phyloP scores from a whole-genome alignment of 2,329 filamentous ascomycete species.

The Fusarium equiseti region DNA sequence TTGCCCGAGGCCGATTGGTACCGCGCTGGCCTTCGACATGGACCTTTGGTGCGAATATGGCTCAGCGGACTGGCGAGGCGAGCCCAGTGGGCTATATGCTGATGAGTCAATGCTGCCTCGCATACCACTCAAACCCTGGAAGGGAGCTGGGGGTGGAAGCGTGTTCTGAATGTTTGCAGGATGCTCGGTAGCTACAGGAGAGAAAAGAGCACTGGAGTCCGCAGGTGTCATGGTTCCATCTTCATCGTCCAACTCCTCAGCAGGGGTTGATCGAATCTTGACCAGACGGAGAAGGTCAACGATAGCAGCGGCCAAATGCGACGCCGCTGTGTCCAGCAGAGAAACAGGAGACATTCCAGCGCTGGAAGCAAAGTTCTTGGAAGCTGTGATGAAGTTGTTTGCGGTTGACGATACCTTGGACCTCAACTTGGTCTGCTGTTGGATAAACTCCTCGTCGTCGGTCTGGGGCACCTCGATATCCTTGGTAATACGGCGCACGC shows the following conservation, averaged over 20 bases:
- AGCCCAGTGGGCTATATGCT: slow-evolving; percentile 79
- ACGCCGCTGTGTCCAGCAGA: slow-evolving; percentile 90
- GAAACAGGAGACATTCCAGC: slow-evolving; percentile 93
- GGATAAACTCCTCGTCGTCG: slow-evolving; percentile 65
- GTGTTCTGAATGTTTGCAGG: slow-evolving; percentile 52
- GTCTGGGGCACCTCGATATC: slow-evolving; percentile 75
- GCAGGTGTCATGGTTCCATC: slow-evolving; percentile 74
- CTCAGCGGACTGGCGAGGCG: slow-evolving; percentile 70
- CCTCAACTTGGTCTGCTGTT: slow-evolving; percentile 78
- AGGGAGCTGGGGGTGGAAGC: slow-evolving; percentile 65
- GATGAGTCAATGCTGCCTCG: slow-evolving; percentile 77
- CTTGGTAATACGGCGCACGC: slow-evolving; percentile 85
- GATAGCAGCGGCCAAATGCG: slow-evolving; percentile 86
- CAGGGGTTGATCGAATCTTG: slow-evolving; percentile 83
- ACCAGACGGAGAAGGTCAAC: slow-evolving; percentile 86
- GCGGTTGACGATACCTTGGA: slow-evolving; percentile 89
- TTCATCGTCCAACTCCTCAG: slow-evolving; percentile 81
- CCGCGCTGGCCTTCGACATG: slow-evolving; percentile 47
- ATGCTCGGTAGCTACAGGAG: slow-evolving; percentile 61
- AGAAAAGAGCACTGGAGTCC: slow-evolving; percentile 78
- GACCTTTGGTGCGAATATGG: slow-evolving; percentile 54
- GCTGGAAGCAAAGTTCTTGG: slow-evolving; percentile 88
- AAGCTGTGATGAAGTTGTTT: slow-evolving; percentile 94
- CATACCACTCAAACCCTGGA: slow-evolving; percentile 67
- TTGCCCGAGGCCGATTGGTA: slow-evolving; percentile 56